Base-by-base conservation (phyloP, 257 asterid genomes). In the Nicotiana benthamiana region DNA sequence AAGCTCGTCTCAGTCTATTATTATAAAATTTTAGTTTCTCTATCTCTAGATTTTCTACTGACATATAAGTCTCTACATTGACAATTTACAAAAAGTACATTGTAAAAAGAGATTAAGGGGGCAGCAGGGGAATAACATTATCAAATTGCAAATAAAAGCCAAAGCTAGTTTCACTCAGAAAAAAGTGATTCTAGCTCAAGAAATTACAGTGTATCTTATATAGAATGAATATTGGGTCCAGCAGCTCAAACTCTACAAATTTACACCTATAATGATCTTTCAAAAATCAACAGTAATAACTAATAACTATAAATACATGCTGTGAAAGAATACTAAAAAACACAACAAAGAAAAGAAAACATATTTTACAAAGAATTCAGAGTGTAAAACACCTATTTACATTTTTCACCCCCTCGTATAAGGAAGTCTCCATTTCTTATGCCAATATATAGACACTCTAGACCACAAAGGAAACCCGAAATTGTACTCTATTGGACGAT, bases 391-490 rank as follows among this genome's bases (percentile, higher is more conserved):
- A 15, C 24, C 78, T 46, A 72, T 72, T 81, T 80, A 68, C 57
- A 82, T 75, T 83, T 82, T 68, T 68, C 59, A 90, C 65, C 92
- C 75, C 52, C 46, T 63, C n/a, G n/a, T n/a, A 77, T 68, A 75
- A 68, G 98, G 99, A 81, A 94, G 91, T 92, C 90, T 92, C 98
- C 98, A 96, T 85, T 87, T 90, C 74, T 87, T 93, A 82, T 96
- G 99, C 99, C 99, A 96, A 83, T 87, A 96, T 9, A 96, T 89
- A 0, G 96, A 91, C 80, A 93, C 97, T 87, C 97, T 88, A 4
- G 97, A 88, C 99, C 99, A 96, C 81, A 92, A 59, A 0, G 98
- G 97, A 74, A 91, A 89, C 83, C 97, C 98, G 52, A 94, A 94
- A 80, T 77, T 88, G 83, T 89, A 91, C 85, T 90, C 92, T 1